phyloP scores from a whole-genome alignment of 129 eudicot species.

The Calendula officinalis region DNA sequence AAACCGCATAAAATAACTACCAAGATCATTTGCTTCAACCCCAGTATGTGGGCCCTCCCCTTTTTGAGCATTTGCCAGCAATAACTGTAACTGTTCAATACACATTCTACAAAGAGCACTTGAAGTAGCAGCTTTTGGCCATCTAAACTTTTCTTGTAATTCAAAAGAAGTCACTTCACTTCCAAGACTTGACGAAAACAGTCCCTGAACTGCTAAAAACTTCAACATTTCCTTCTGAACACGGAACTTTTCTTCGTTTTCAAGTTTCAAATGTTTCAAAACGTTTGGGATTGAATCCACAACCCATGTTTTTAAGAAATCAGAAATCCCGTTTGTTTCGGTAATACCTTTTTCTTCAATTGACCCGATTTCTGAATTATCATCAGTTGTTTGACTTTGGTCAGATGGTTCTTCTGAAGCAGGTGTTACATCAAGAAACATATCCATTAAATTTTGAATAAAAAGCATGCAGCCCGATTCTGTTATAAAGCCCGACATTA shows the following conservation, averaged over 20 bases:
- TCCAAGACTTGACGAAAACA: slow-evolving; percentile 89
- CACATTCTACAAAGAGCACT: slow-evolving; percentile 74
- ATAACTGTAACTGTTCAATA: slow-evolving; percentile 77
- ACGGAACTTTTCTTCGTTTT: slow-evolving; percentile 59
- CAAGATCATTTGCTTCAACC: slow-evolving; percentile 83
- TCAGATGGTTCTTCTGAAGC: slow-evolving; percentile 92
- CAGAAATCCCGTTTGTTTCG: slow-evolving; percentile 50
- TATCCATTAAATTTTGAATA: slow-evolving; percentile 60
- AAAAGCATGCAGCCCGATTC: slow-evolving; percentile 79
- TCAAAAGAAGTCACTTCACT: slow-evolving; percentile 98
- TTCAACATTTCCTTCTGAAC: slow-evolving; percentile 85
- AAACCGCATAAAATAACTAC: slow-evolving; percentile 78
- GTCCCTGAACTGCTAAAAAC: slow-evolving; percentile 93
- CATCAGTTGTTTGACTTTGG: slow-evolving; percentile 94
- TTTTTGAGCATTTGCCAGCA: slow-evolving; percentile 79
- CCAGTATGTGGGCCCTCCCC: slow-evolving; percentile 60
- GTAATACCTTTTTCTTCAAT: slow-evolving; percentile 68
- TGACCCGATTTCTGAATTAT: slow-evolving; percentile 86
- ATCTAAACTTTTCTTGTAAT: slow-evolving; percentile 73
- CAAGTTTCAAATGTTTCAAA: slow-evolving; percentile 65
- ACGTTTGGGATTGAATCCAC: slow-evolving; percentile 74
- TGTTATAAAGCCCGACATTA: slow-evolving; percentile 73
- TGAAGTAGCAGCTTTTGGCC: slow-evolving; percentile 88
- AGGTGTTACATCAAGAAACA: slow-evolving; percentile 78
- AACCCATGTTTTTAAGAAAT: slow-evolving; percentile 78